Percentiles rank a stretch among this genome's conserved stretches.
phyloP scores from a whole-genome alignment of 805 yeast species.

The Candida pseudoglaebosa region DNA sequence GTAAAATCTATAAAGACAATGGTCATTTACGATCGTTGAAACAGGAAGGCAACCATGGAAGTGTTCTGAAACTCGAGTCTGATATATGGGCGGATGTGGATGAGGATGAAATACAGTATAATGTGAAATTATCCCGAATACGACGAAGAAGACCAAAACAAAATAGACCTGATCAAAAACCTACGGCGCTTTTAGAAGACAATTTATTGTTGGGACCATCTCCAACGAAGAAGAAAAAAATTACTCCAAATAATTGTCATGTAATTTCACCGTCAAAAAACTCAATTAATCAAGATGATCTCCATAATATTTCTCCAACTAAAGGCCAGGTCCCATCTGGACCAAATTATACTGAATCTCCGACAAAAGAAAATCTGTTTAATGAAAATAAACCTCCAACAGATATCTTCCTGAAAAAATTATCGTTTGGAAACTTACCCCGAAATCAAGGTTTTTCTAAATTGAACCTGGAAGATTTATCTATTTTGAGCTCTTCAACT shows the following conservation, averaged over 20 bases:
- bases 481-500: background rate
- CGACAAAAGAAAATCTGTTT: too few relatives aligned
- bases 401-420: too few relatives aligned
- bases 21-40: constrained; percentile 61
- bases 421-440: background rate
- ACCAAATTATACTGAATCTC: background rate
- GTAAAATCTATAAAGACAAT: constrained; percentile 57
- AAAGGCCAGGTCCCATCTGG: background rate
- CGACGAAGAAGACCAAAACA: constrained; percentile 8
- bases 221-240: background rate
- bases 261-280: too few relatives aligned
- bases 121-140: background rate
- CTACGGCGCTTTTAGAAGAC: constrained; percentile 12
- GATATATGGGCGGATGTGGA: constrained; percentile 38
- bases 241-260: background rate
- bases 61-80: constrained; percentile 13
- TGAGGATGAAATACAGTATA: constrained; percentile 21
- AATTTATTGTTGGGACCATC: constrained; percentile 14
- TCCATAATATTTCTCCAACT: constrained; percentile 5
- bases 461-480: background rate
- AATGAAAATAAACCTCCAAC: too few relatives aligned
- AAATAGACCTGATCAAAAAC: constrained; percentile 2
- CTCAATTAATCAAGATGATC: too few relatives aligned
- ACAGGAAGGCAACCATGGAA: constrained; percentile 6
- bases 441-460: background rate